These are phyloP conservation scores for Phlebiopsis gigantea DNA, from an alignment of 768 basidiomycete species.

Conservation along the genomic window DNA sequence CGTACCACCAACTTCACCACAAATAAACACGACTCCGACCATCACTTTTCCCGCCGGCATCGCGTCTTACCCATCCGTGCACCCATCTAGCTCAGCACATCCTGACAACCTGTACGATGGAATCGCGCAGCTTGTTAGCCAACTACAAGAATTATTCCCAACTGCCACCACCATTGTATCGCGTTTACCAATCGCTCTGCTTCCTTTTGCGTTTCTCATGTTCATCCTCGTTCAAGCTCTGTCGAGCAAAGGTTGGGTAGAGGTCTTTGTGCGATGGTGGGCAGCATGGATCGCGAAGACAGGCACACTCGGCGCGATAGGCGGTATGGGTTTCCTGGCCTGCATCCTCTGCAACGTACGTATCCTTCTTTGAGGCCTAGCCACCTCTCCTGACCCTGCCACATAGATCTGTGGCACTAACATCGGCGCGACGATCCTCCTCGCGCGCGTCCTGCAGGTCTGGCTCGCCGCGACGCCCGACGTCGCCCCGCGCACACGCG, in stretches of 20 bases:
- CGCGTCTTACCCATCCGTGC: background rate
- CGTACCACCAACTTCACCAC: too few species aligned
- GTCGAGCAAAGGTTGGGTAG: constrained; percentile 81
- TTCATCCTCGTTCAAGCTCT: constrained; percentile 92
- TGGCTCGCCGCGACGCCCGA: constrained; percentile 22
- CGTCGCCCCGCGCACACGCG: constrained; percentile 13
- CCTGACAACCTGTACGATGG: background rate
- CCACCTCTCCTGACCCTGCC: too few species aligned
- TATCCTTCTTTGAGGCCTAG: background rate
- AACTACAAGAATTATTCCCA: constrained; percentile 45
- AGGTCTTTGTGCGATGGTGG: constrained; percentile 73
- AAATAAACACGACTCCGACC: background rate
- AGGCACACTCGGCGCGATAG: constrained; percentile 32
- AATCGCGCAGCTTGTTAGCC: constrained; percentile 4
- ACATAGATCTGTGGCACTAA: constrained; percentile 75
- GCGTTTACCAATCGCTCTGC: constrained; percentile 71
- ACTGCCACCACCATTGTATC: constrained; percentile 62
- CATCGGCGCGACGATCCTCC: constrained; percentile 86
- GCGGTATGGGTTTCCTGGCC: constrained; percentile 59
- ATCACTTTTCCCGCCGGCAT: background rate
- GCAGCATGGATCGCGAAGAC: constrained; percentile 34
- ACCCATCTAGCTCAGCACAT: background rate
- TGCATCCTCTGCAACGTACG: constrained; percentile 68
- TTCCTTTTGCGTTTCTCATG: constrained; percentile 91
- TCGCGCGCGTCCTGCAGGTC: constrained; percentile 69